phyloP scores from a whole-genome alignment of 768 basidiomycete species.

The Boletellus ananiceps region DNA sequence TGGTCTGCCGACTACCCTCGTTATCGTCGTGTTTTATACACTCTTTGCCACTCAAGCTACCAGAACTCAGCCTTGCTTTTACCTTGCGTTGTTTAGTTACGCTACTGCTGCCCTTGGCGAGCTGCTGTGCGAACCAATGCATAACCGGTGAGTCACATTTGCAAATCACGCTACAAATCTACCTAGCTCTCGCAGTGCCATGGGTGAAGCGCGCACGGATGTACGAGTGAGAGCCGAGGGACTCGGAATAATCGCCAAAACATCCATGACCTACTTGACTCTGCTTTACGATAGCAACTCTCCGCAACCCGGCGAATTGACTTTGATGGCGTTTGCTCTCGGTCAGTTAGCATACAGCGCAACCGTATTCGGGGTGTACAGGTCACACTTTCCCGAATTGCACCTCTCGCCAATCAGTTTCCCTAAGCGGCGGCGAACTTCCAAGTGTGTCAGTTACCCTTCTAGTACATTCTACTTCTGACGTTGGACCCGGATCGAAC shows the following conservation, averaged over 20 bases:
- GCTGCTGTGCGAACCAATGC: conserved; percentile 77
- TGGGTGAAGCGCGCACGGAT: conserved; percentile 60
- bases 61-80: conserved; percentile 60
- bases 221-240: conserved; percentile 86
- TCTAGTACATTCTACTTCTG: background rate
- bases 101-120: conserved; percentile 71
- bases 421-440: conserved; percentile 12
- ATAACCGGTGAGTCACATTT: conserved; percentile 52
- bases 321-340: conserved; percentile 78
- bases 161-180: background rate
- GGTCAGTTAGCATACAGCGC: conserved; percentile 79
- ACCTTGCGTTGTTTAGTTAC: conserved; percentile 61
- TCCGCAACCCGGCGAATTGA: conserved; percentile 37
- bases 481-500: background rate
- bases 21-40: conserved; percentile 51
- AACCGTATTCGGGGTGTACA: conserved; percentile 54
- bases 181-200: conserved; percentile 47
- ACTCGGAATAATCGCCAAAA: conserved; percentile 68
- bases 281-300: conserved; percentile 47
- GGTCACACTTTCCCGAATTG: conserved; percentile 35
- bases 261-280: conserved; percentile 63
- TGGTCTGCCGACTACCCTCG: conserved; percentile 60
- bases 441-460: conserved; percentile 16
- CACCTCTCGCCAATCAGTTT: conserved; percentile 32
- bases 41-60: conserved; percentile 50